Conservation (phyloP, 2,329 filamentous ascomycete genomes). For the Fusarium sp. region DNA sequence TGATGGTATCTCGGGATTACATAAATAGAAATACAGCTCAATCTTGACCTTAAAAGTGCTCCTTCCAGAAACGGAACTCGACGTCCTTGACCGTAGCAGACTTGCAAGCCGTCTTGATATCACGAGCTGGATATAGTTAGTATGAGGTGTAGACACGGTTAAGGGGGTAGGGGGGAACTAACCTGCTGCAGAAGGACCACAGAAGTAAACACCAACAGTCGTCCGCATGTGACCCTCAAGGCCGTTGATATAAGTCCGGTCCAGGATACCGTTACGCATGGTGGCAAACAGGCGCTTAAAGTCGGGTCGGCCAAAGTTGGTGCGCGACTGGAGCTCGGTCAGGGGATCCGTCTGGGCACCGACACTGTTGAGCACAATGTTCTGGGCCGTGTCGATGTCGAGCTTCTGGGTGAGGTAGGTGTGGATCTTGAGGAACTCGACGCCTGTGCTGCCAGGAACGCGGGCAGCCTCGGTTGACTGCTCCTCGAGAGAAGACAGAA, state of each 20-base stretch:
- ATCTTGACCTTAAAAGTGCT: constrained; percentile 74
- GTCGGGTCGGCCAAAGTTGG: constrained; percentile 95
- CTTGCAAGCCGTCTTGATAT: constrained; percentile 86
- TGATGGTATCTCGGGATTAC: constrained; percentile 41
- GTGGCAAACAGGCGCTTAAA: constrained; percentile 82
- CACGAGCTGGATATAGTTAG: constrained; percentile 72
- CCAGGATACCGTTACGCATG: constrained; percentile 89
- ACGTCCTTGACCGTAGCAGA: constrained; percentile 81
- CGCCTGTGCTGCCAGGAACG: constrained; percentile 73
- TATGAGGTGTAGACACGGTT: neutral
- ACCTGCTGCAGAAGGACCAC: constrained; percentile 82
- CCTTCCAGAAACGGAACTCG: constrained; percentile 98
- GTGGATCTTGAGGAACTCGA: constrained; percentile 96
- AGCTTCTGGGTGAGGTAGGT: constrained; percentile 96
- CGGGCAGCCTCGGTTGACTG: constrained; percentile 81
- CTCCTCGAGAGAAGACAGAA: constrained; percentile 89
- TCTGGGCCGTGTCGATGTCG: constrained; percentile 91
- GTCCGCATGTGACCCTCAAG: constrained; percentile 82
- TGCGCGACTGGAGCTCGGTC: constrained; percentile 89
- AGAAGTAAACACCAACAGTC: constrained; percentile 97
- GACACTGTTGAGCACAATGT: constrained; percentile 96
- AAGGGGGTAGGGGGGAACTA: constrained; percentile 45
- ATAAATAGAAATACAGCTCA: constrained; percentile 28
- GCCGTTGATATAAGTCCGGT: constrained; percentile 86
- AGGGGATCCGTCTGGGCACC: constrained; percentile 89